These are phyloP conservation scores for Amanita jacksonii DNA, from an alignment of 768 basidiomycete genomes.

Conservation along the genomic window DNA sequence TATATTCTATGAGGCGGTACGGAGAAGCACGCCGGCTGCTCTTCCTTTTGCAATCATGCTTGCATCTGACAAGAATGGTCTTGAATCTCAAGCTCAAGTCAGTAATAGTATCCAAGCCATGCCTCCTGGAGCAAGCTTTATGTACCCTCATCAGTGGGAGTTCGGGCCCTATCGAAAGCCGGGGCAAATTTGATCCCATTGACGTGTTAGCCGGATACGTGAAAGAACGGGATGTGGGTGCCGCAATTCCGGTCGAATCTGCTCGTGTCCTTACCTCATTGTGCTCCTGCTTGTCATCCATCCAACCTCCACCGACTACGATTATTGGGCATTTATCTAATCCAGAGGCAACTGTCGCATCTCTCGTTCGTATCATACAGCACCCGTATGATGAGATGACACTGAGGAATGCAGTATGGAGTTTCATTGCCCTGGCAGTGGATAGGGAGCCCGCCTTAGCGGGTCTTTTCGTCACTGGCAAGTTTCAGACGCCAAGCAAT, in stretches of 20 bases:
- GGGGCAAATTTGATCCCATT: constrained; percentile 55
- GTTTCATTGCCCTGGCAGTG: constrained; percentile 70
- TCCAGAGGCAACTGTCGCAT: constrained; percentile 59
- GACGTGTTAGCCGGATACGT: constrained; percentile 66
- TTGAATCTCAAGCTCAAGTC: constrained; percentile 55
- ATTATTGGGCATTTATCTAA: constrained; percentile 73
- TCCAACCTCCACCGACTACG: constrained; percentile 55
- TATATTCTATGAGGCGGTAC: constrained; percentile 55
- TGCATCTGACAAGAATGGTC: constrained; percentile 51
- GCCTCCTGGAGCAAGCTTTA: constrained; percentile 67
- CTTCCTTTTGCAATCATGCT: constrained; percentile 56
- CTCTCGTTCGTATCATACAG: constrained; percentile 61
- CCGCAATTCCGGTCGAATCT: constrained; percentile 53
- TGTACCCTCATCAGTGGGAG: constrained; percentile 52
- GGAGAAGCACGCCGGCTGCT: constrained; percentile 64
- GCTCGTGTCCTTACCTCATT: constrained; percentile 59
- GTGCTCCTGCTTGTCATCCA: constrained; percentile 51
- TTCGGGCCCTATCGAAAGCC: constrained; percentile 33
- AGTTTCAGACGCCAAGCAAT: constrained; percentile 42
- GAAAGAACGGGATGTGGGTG: constrained; percentile 52
- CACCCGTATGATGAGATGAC: constrained; percentile 73
- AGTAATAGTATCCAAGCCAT: constrained; percentile 33
- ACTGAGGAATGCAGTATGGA: constrained; percentile 74
- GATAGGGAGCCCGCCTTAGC: constrained; percentile 84
- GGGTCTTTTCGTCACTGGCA: constrained; percentile 67